phyloP scores from a whole-genome alignment of 2,329 filamentous ascomycete species.

The Ascochyta viciae-villosae region DNA sequence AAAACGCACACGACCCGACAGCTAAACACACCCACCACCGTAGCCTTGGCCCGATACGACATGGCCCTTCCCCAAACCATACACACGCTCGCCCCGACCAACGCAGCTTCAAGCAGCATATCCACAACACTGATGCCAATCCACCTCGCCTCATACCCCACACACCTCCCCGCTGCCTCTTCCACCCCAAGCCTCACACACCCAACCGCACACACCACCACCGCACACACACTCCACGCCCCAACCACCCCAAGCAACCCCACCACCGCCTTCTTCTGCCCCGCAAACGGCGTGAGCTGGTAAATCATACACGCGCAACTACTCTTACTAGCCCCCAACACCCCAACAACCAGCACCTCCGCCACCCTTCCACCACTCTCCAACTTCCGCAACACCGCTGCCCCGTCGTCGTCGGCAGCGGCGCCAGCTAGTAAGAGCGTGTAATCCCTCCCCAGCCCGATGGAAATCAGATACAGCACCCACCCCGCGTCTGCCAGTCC shows the following conservation, averaged over 20 bases:
- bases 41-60: conserved; percentile 7
- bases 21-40: conserved; percentile 23
- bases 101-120: conserved; percentile 17
- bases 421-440: too few relatives aligned
- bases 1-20: conserved; percentile 10
- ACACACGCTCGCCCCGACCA: conserved; percentile 15
- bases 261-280: conserved; percentile 10
- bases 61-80: conserved; percentile 22
- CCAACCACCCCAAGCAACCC: conserved; percentile 1
- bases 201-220: conserved; percentile 14
- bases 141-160: conserved; percentile 16
- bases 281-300: conserved; percentile 16
- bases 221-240: conserved; percentile 16
- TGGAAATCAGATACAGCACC: too few relatives aligned
- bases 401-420: too few relatives aligned
- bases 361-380: too few relatives aligned
- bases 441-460: too few relatives aligned
- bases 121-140: conserved; percentile 20
- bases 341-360: too few relatives aligned
- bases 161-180: neutral
- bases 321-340: too few relatives aligned
- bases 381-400: too few relatives aligned
- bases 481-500: too few relatives aligned
- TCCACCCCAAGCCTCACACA: neutral
- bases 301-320: too few relatives aligned